Base-by-base conservation (phyloP, 1,284 basidiomycete species). In the Xanthoconium separans region DNA sequence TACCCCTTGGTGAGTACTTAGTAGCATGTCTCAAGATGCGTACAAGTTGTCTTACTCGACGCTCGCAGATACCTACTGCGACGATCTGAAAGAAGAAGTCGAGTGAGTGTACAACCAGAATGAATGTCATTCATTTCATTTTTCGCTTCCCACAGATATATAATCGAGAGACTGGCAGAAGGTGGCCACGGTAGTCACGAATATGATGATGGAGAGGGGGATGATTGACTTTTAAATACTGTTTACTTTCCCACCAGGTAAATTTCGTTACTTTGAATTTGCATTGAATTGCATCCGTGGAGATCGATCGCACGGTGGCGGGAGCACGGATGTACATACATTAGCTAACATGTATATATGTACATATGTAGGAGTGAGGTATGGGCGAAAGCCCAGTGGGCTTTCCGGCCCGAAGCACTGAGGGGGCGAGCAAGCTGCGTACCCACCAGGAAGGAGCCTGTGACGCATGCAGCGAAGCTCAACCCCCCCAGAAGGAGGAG, bases 61-160 rank as follows among this genome's bases (percentile, higher is more conserved):
- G 46, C 53, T 65, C 44, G 58, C 70, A 84, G 92, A 93, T 66
- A 82, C 85, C 20, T 94, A 91, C 69, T 94, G 91, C 65, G 81
- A 84, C 24, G 92, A 94, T 68, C 76, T 95, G 41, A 87, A 85
- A 63, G 90, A 92, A 70, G 93, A 95, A 69, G 79, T 93, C 52
- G 78, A 87, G 87, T 91, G 45, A 51, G 58, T 57, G 20, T 29
- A 52, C 31, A 6, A 16, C 42, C 4, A 11, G 13, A 33, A 27
- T 43, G 56, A 39, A 39, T 29, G 6, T n/a, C 44, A 45, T 27
- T 49, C 27, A 49, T 22, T 44, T 58, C 18, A 64, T 54, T 44
- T 49, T 34, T n/a, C n/a, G 30, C 33, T 42, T 47, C 52, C 13
- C 46, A 33, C 57, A 93, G 90, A 59, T 93, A 85, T 63, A 83